Percentiles rank a stretch among this genome's conserved stretches.
phyloP scores from a whole-genome alignment of 2,329 filamentous ascomycete species.

The Aureobasidium pullulans region DNA sequence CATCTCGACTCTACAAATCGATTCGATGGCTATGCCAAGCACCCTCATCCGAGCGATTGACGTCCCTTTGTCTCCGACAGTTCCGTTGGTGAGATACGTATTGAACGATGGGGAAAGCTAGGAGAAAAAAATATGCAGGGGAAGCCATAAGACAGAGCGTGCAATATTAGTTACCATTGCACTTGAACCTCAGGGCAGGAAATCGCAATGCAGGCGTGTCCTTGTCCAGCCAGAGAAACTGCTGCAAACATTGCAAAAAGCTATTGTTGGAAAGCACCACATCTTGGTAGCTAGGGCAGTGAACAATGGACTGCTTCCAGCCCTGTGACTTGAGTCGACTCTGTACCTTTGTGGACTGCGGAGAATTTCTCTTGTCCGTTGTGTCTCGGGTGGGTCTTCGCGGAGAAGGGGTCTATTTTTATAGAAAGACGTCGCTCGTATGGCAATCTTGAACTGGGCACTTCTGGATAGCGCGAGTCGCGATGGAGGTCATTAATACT shows the following conservation, averaged over 20 bases:
- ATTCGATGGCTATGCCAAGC: too few relatives aligned
- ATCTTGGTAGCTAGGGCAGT: background rate
- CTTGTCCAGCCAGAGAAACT: background rate
- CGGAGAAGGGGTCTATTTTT: slow-evolving; percentile 2
- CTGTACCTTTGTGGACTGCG: background rate
- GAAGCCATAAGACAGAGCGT: background rate
- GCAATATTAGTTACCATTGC: background rate
- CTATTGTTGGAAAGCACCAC: background rate
- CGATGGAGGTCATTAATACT: background rate
- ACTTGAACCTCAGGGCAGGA: background rate
- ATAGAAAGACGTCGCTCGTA: background rate
- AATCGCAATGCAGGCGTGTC: background rate
- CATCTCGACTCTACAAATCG: too few relatives aligned
- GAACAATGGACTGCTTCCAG: background rate
- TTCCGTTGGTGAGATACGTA: background rate
- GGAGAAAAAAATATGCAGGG: slow-evolving; percentile 3
- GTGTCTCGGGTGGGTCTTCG: slow-evolving; percentile 6
- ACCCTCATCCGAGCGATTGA: background rate
- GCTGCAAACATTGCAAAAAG: too few relatives aligned
- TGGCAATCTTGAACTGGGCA: background rate
- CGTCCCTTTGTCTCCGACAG: background rate
- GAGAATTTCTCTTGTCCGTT: background rate
- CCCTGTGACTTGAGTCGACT: background rate
- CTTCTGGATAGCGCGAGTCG: background rate
- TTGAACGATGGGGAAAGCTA: slow-evolving; percentile 2